These are phyloP conservation scores for Phytophthora litchii DNA, from an alignment of 352 stramenopile species.

Conservation along the genomic window DNA sequence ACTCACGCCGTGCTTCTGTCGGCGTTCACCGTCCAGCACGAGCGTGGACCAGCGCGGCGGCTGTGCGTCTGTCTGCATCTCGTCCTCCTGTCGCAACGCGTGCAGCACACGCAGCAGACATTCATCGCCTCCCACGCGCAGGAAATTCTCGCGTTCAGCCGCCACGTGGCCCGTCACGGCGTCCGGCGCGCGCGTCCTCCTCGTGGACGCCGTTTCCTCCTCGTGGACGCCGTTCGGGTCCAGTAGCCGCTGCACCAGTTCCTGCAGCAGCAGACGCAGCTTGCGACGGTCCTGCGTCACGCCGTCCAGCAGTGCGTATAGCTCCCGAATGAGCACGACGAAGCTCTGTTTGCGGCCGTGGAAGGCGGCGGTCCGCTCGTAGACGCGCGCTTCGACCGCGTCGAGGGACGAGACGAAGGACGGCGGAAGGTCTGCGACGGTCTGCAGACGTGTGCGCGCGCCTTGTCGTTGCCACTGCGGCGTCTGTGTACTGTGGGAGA, in stretches of 20 bases:
- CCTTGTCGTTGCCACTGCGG: conserved; percentile 47
- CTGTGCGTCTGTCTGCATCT: conserved; percentile 23
- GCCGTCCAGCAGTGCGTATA: conserved; percentile 66
- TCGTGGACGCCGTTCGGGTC: conserved; percentile 67
- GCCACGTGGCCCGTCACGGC: conserved; percentile 47
- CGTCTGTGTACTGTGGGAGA: conserved; percentile 16
- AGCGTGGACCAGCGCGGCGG: conserved; percentile 35
- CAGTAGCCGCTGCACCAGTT: conserved; percentile 73
- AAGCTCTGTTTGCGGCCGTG: conserved; percentile 58
- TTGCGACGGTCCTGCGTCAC: conserved; percentile 54
- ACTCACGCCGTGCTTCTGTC: conserved; percentile 33
- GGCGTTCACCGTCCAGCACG: conserved; percentile 38
- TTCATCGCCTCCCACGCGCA: conserved; percentile 75
- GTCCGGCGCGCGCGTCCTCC: conserved; percentile 7
- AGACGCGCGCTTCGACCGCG: conserved; percentile 43
- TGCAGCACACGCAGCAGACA: conserved; percentile 77
- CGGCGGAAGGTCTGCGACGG: conserved; percentile 57
- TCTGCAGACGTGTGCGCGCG: conserved; percentile 46
- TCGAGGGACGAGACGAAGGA: conserved; percentile 56
- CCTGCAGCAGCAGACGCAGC: conserved; percentile 67
- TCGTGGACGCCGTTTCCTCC: conserved; percentile 51
- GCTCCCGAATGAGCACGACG: conserved; percentile 62
- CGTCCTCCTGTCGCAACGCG: conserved; percentile 62
- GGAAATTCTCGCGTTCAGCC: conserved; percentile 68
- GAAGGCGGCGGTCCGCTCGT: conserved; percentile 53